These are phyloP conservation scores for Craspedostauros australis DNA, from an alignment of 108 stramenopile species.

Conservation along the genomic window DNA sequence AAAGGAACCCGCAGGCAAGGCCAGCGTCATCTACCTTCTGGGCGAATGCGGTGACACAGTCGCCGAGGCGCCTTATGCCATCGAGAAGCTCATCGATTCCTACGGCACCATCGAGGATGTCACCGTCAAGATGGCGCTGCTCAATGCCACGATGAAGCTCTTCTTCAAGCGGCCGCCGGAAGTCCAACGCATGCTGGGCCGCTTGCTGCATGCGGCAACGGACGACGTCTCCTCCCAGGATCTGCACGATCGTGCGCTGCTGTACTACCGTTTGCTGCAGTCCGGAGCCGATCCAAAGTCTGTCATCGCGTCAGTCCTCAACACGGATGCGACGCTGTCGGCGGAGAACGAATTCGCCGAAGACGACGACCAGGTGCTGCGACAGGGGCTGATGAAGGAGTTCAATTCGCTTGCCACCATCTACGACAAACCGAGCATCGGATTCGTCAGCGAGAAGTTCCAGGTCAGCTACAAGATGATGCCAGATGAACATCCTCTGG, in stretches of 20 bases:
- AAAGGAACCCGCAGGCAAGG: conserved; percentile 81
- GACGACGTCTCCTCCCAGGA: conserved; percentile 91
- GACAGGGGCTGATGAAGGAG: conserved; percentile 81
- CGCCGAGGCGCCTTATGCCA: conserved; percentile 92
- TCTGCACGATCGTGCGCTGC: conserved; percentile 95
- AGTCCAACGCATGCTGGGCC: conserved; percentile 92
- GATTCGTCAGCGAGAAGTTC: conserved; percentile 85
- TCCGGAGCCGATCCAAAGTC: conserved; percentile 70
- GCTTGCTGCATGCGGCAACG: conserved; percentile 84
- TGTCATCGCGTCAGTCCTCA: conserved; percentile 59
- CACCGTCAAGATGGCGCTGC: conserved; percentile 80
- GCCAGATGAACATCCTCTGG: conserved; percentile 74
- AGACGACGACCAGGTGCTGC: conserved; percentile 68
- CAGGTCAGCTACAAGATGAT: conserved; percentile 67
- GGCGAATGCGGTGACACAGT: conserved; percentile 96
- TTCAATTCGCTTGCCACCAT: conserved; percentile 96
- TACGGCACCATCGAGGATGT: conserved; percentile 61
- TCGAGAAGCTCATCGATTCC: conserved; percentile 88
- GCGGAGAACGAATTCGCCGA: conserved; percentile 64
- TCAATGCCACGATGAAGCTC: conserved; percentile 89
- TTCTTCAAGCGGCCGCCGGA: conserved; percentile 98
- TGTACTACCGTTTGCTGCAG: conserved; percentile 93
- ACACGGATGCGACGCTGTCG: conserved; percentile 35
- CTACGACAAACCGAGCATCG: conserved; percentile 84
- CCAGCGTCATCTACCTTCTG: conserved; percentile 89